Evolutionary conservation across 1,284 basidiomycete species (phyloP).

Genomic region (Erythrobasidium hasegawianum): DNA sequence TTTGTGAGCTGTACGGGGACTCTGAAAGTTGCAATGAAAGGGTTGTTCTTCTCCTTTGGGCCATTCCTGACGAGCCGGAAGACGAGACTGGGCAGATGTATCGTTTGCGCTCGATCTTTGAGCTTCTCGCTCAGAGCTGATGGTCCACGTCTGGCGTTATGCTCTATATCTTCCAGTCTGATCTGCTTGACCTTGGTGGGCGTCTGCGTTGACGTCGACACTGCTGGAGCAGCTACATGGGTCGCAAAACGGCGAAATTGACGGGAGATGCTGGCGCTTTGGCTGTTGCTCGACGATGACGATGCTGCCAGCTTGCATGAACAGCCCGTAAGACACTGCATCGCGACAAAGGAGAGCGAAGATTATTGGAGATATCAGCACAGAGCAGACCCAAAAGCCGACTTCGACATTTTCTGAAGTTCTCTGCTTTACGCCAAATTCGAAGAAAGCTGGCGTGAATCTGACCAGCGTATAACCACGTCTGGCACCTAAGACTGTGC

Average conservation of each 20-base stretch:
- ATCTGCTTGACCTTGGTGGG: background rate
- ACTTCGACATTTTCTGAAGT: no score
- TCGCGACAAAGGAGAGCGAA: no score
- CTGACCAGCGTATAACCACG: no score
- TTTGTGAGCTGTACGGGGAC: conserved; percentile 46
- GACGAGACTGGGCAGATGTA: conserved; percentile 45
- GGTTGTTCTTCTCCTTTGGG: conserved; percentile 41
- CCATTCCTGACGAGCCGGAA: conserved; percentile 44
- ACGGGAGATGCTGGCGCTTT: background rate
- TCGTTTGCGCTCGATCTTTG: conserved; percentile 29
- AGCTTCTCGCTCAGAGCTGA: background rate
- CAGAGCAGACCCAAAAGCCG: no score
- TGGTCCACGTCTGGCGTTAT: conserved; percentile 8
- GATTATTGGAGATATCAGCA: no score
- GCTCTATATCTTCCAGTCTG: background rate
- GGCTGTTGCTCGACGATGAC: no score
- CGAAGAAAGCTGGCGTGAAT: no score
- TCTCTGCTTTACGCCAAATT: no score
- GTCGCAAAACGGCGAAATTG: background rate
- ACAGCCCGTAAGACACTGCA: no score
- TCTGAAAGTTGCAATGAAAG: conserved; percentile 46
- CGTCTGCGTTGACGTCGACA: background rate
- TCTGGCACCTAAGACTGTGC: no score
- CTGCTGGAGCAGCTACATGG: background rate
- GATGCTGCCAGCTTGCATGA: no score